Percentiles rank a stretch among this genome's conserved stretches.
Evolutionary conservation across 345 rosid species (phyloP).

Genomic region (Sonneratia alba): DNA sequence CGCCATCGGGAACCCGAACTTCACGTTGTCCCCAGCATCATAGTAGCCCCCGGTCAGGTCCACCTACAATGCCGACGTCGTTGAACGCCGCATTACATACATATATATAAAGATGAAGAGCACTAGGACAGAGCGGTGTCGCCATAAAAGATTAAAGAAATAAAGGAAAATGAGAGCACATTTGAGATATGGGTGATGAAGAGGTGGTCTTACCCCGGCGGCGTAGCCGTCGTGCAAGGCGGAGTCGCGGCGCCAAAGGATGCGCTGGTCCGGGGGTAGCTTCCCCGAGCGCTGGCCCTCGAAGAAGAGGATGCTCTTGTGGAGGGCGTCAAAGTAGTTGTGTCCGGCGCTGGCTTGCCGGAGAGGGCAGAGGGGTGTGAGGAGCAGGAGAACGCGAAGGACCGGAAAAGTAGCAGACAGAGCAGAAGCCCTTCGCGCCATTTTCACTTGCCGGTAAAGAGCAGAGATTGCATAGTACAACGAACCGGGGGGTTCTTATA

Average conservation of each 20-base stretch:
- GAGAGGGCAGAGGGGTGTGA: conserved; percentile 29
- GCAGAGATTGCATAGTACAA: background rate
- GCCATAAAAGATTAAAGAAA: background rate
- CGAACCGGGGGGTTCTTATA: conserved; percentile 21
- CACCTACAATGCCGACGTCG: conserved; percentile 28
- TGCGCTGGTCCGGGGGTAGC: conserved; percentile 69
- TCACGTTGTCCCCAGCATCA: conserved; percentile 94
- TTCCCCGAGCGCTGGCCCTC: conserved; percentile 94
- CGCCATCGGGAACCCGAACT: conserved; percentile 97
- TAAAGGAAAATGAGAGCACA: background rate
- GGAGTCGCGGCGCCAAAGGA: conserved; percentile 80
- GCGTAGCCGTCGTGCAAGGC: conserved; percentile 77
- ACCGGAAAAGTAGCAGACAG: conserved; percentile 18
- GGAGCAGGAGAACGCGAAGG: conserved; percentile 16
- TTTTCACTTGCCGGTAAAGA: conserved; percentile 11
- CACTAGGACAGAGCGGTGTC: background rate
- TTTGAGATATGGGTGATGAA: conserved; percentile 4
- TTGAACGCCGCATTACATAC: background rate
- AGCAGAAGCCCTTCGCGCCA: conserved; percentile 61
- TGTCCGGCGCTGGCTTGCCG: conserved; percentile 29
- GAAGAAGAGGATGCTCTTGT: conserved; percentile 78
- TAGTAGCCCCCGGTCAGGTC: conserved; percentile 87
- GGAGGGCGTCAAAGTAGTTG: conserved; percentile 73
- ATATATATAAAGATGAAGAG: background rate
- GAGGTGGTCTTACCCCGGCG: conserved; percentile 26